Evolutionary conservation across 768 basidiomycete species (phyloP).

Genomic region (Amanita exitialis): DNA sequence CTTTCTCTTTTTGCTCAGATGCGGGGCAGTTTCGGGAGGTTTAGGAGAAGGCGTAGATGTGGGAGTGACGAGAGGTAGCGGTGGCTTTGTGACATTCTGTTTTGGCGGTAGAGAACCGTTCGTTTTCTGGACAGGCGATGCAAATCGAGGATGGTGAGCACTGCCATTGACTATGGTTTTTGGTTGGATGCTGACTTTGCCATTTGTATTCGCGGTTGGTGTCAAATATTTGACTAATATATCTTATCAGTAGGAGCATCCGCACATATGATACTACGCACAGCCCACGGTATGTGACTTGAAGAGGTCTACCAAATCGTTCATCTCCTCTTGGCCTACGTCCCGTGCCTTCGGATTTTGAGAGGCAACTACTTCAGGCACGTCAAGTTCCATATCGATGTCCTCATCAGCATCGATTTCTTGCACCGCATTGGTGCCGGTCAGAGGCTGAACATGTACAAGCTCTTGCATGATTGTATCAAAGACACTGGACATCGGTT

Average conservation of each 20-base stretch:
- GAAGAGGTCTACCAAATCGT: slow-evolving; percentile 55
- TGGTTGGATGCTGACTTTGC: slow-evolving; percentile 1
- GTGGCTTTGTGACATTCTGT: not conserved
- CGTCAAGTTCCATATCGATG: slow-evolving; percentile 34
- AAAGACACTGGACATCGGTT: slow-evolving; percentile 57
- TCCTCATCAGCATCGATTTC: slow-evolving; percentile 23
- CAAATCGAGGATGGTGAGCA: not conserved
- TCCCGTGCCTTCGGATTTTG: slow-evolving; percentile 14
- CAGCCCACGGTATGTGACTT: slow-evolving; percentile 34
- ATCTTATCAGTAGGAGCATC: not conserved
- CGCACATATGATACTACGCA: slow-evolving; percentile 14
- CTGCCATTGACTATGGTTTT: slow-evolving; percentile 10
- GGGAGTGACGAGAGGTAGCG: not conserved
- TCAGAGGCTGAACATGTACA: slow-evolving; percentile 17
- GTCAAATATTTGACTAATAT: slow-evolving; percentile 2
- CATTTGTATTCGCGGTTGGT: slow-evolving; percentile 2
- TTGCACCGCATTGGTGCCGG: slow-evolving; percentile 8
- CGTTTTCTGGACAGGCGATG: not conserved
- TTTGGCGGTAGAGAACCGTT: slow-evolving; percentile 2
- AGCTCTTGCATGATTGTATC: slow-evolving; percentile 37
- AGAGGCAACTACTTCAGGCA: slow-evolving; percentile 14
- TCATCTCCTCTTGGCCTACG: slow-evolving; percentile 48
- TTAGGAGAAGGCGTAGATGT: slow-evolving; percentile 11
- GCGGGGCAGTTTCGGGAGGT: not conserved
- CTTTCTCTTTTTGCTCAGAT: slow-evolving; percentile 41